phyloP scores from a whole-genome alignment of 768 basidiomycete species.

The Boletales sp. region DNA sequence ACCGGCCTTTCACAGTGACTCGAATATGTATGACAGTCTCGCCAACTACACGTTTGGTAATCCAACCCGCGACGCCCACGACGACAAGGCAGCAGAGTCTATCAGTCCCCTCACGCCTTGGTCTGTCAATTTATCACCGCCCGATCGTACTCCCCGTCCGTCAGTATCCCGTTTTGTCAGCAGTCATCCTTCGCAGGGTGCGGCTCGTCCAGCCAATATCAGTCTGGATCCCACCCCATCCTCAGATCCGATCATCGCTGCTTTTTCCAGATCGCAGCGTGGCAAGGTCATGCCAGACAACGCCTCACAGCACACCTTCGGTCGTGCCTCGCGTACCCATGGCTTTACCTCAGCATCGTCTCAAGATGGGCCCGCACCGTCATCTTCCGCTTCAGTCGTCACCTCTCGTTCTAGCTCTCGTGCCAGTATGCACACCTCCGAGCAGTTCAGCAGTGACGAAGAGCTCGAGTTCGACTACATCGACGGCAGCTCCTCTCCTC shows the following conservation, averaged over 20 bases:
- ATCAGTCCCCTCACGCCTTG: constrained; percentile 37
- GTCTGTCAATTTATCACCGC: not conserved
- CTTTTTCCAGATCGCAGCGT: constrained; percentile 18
- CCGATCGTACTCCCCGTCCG: constrained; percentile 44
- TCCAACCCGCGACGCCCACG: constrained; percentile 12
- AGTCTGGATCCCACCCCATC: constrained; percentile 37
- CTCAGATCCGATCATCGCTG: constrained; percentile 27
- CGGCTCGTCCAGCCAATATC: constrained; percentile 26
- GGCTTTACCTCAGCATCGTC: constrained; percentile 17
- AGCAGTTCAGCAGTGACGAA: constrained; percentile 46
- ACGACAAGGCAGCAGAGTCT: constrained; percentile 9
- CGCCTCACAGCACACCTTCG: constrained; percentile 49
- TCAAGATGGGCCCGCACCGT: constrained; percentile 33
- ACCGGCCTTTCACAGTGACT: not conserved
- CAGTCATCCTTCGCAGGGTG: constrained; percentile 34
- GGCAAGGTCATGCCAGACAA: constrained; percentile 35
- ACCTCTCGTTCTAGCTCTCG: constrained; percentile 34
- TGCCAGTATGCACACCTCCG: constrained; percentile 30
- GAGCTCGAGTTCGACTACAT: constrained; percentile 43
- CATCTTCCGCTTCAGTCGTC: constrained; percentile 41
- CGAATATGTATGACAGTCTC: constrained; percentile 36
- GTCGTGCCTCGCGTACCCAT: constrained; percentile 35
- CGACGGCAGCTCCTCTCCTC: constrained; percentile 35
- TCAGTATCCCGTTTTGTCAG: constrained; percentile 33
- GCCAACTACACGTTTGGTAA: constrained; percentile 43